These are phyloP conservation scores for Mayamaea pseudoterrestris DNA, from an alignment of 108 stramenopile species.

Conservation along the genomic window DNA sequence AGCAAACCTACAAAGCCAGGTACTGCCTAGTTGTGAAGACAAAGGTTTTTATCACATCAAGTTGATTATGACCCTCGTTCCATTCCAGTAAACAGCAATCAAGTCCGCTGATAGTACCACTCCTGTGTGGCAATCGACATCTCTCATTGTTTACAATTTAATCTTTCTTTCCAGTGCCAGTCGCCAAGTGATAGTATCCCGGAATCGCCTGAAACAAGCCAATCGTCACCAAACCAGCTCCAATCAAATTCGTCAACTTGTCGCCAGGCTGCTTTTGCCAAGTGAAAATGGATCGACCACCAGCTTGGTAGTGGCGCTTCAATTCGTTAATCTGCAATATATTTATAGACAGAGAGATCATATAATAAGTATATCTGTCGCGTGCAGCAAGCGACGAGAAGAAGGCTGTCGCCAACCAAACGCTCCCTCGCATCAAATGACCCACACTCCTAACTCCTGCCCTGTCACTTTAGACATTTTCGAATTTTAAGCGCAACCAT, in stretches of 20 bases:
- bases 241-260: constrained; percentile 12
- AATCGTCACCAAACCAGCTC: constrained; percentile 19
- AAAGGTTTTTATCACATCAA: no score
- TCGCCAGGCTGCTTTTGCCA: constrained; percentile 61
- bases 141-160: neutral
- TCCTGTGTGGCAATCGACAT: no score
- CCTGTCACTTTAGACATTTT: neutral
- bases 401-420: neutral
- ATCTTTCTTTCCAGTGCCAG: constrained; percentile 49
- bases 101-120: no score
- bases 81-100: no score
- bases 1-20: no score
- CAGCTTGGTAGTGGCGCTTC: constrained; percentile 36
- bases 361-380: neutral
- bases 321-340: constrained; percentile 27
- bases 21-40: no score
- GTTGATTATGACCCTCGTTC: no score
- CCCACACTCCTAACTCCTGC: no score
- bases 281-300: constrained; percentile 43
- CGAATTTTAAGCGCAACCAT: neutral
- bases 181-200: constrained; percentile 43
- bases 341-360: neutral
- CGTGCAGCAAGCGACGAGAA: neutral
- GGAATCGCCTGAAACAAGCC: constrained; percentile 16
- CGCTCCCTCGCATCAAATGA: no score